These are phyloP conservation scores for Butyriboletus loyo DNA, from an alignment of 768 basidiomycete genomes.

Conservation along the genomic window DNA sequence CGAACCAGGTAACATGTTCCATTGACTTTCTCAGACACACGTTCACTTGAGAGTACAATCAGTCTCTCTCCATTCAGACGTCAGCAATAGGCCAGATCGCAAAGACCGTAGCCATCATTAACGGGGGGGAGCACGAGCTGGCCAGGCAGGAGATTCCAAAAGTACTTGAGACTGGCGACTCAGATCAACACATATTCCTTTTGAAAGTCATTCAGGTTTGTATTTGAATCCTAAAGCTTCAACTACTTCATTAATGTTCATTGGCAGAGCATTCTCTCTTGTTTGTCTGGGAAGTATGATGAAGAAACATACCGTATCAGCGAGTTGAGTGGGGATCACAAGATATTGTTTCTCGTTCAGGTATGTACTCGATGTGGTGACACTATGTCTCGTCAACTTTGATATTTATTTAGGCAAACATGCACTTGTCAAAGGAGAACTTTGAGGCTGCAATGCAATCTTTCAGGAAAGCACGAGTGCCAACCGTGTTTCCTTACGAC, in stretches of 20 bases:
- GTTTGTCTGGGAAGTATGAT: constrained; percentile 6
- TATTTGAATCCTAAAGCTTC: background rate
- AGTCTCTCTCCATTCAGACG: constrained; percentile 9
- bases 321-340: background rate
- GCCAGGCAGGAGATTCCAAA: constrained; percentile 4
- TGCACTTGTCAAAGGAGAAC: constrained; percentile 1
- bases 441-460: constrained; percentile 11
- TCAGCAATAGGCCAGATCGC: constrained; percentile 18
- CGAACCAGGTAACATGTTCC: constrained; percentile 3
- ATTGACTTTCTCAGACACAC: background rate
- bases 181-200: background rate
- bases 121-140: background rate
- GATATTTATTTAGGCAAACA: constrained; percentile 8
- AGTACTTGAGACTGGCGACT: background rate
- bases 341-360: constrained; percentile 12
- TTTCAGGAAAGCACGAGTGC: constrained; percentile 3
- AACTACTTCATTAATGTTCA: background rate
- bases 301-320: background rate
- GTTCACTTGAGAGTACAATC: background rate
- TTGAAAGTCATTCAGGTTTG: constrained; percentile 13
- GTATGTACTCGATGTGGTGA: background rate
- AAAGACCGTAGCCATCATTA: constrained; percentile 9
- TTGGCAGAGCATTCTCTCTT: constrained; percentile 13
- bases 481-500: constrained; percentile 12
- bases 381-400: background rate